Evolutionary conservation across 805 yeast genomes (phyloP), one percentile per base, ranked within the genome.

Genomic region (Nakazawaea pomicola): DNA sequence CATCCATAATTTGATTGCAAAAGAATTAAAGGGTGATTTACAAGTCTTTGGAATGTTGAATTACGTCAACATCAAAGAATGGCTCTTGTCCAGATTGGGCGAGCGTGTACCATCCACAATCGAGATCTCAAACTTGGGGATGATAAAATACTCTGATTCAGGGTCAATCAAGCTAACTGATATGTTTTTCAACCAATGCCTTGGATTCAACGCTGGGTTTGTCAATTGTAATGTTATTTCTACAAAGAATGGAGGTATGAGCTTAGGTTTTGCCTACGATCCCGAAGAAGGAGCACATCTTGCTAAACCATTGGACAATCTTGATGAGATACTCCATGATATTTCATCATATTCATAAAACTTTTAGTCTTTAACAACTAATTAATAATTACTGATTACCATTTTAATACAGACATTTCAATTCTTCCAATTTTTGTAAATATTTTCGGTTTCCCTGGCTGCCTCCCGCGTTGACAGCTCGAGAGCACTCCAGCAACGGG

Each of bases 41-140:
- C n/a, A n/a, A n/a, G n/a, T n/a, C 4, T 15, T 35, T 21, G 41
- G 38, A 14, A 37, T 37, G 45, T 16, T 41, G n/a, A 23, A 32
- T 7, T 36, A 41, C 29, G 33, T 41, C 6, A 16, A 41, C 31
- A 18, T 31, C 16, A 36, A 23, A 19, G 32, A 33, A 4, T 37
- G 12, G 11, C 4, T 37, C 9, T 4, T 21, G 7, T n/a, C 14
- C 6, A 12, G 12, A 7, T 17, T 17, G 6, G 32, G 33, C 6
- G 33, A 21, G 10, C 25, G 31, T 8, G 11, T 29, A 4, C n/a
- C 2, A 8, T 4, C 16, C 3, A 37, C 41, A 7, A 10, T 36
- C 3, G 35, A 29, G 14, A 10, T 42, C 8, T 42, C 45, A 1
- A 42, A 42, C 14, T 25, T 42, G 15, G 45, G 41, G 12, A 14